phyloP scores from a whole-genome alignment of 129 eudicot genomes.

The Flaveria trinervia region DNA sequence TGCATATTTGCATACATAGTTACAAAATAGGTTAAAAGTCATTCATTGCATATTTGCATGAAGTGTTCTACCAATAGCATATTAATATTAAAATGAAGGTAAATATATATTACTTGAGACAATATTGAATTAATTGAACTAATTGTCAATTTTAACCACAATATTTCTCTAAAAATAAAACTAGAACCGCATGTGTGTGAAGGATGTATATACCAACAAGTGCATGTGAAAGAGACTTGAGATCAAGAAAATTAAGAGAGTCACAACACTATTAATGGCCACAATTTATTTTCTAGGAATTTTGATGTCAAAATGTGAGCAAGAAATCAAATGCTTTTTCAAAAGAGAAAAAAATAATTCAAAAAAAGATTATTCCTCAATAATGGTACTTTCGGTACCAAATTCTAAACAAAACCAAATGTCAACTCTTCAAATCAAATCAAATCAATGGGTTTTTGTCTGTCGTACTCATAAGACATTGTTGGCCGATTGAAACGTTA shows the following conservation, averaged over 20 bases:
- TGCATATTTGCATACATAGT: too few species aligned
- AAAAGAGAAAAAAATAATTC: background rate
- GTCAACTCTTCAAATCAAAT: background rate
- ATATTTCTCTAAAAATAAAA: background rate
- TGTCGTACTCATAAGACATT: background rate
- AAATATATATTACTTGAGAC: background rate
- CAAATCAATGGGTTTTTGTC: background rate
- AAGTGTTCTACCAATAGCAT: too few species aligned
- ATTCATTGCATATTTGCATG: too few species aligned
- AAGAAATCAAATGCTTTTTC: slow-evolving; percentile 23
- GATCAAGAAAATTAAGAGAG: slow-evolving; percentile 28
- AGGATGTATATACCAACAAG: slow-evolving; percentile 21
- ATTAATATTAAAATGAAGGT: background rate
- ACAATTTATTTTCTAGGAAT: slow-evolving; percentile 8
- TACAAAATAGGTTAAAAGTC: too few species aligned
- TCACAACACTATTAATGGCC: slow-evolving; percentile 28
- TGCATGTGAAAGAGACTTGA: slow-evolving; percentile 24
- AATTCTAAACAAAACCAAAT: slow-evolving; percentile 9
- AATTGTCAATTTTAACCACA: slow-evolving; percentile 14
- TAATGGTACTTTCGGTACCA: slow-evolving; percentile 24
- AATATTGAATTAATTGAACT: background rate
- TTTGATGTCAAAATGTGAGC: slow-evolving; percentile 26
- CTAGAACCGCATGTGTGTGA: slow-evolving; percentile 33
- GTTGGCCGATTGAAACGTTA: background rate
- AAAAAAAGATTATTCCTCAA: slow-evolving; percentile 6